These are phyloP conservation scores for Tetradesmus lagerheimii DNA, from an alignment of 139 green algal species.

Conservation along the genomic window DNA sequence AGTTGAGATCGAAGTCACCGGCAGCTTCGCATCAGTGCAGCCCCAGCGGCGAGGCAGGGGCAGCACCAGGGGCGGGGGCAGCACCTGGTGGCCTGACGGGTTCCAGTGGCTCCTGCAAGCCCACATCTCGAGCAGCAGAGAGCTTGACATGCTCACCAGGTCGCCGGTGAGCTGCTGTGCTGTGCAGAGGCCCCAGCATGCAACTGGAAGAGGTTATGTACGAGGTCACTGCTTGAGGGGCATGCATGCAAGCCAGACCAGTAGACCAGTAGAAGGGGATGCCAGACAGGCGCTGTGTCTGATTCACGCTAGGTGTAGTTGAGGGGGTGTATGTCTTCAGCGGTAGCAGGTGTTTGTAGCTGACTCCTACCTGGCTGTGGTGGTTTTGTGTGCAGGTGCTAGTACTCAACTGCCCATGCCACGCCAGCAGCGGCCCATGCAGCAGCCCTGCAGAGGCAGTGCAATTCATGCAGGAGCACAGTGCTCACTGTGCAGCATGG, in stretches of 20 bases:
- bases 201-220: not conserved
- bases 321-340: not conserved
- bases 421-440: constrained; percentile 14
- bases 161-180: not conserved
- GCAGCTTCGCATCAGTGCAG: constrained; percentile 6
- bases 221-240: too few species aligned
- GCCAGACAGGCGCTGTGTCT: not conserved
- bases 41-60: constrained; percentile 5
- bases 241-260: not conserved
- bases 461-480: constrained; percentile 29
- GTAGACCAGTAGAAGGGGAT: too few species aligned
- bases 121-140: not conserved
- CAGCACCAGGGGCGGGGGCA: not conserved
- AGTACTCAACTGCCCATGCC: not conserved
- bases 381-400: not conserved
- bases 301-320: too few species aligned
- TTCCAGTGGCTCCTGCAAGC: constrained; percentile 3
- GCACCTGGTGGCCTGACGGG: constrained; percentile 13
- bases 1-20: not conserved
- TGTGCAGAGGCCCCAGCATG: not conserved
- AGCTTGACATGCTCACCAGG: not conserved
- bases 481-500: not conserved
- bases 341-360: not conserved
- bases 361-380: not conserved
- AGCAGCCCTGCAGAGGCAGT: not conserved